A percentile compares a stretch with the other conserved stretches of the same genome.
Evolutionary conservation across 768 basidiomycete species (phyloP).

Genomic region (Termitomyces titanicus): DNA sequence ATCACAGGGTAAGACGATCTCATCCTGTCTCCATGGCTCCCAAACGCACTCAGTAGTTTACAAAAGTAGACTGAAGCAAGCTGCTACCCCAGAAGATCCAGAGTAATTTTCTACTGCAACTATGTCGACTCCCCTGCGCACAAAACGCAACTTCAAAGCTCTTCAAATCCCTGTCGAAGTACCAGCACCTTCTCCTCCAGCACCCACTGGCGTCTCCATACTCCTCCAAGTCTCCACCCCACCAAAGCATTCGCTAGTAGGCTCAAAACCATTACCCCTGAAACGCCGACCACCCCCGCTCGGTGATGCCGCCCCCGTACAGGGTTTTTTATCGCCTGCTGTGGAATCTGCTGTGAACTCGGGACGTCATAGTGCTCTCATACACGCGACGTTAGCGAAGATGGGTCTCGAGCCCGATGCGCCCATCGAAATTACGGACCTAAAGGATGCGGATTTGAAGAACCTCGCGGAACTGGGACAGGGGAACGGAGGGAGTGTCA

Average conservation of each 20-base stretch:
- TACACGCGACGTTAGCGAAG: constrained; percentile 79
- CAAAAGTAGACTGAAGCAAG: not conserved
- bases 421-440: constrained; percentile 69
- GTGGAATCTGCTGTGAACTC: constrained; percentile 16
- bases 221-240: constrained; percentile 32
- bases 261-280: constrained; percentile 9
- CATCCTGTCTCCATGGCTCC: not conserved
- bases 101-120: not conserved
- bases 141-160: constrained; percentile 89
- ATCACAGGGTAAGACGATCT: not conserved
- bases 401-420: constrained; percentile 81
- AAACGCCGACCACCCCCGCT: constrained; percentile 65
- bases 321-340: constrained; percentile 11
- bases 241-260: constrained; percentile 25
- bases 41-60: not conserved
- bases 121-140: constrained; percentile 52
- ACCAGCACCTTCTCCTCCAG: constrained; percentile 17
- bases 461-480: constrained; percentile 88
- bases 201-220: constrained; percentile 5
- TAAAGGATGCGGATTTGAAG: constrained; percentile 85
- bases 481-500: constrained; percentile 96
- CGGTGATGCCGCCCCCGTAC: constrained; percentile 43
- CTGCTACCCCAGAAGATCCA: too few relatives aligned
- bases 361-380: constrained; percentile 56
- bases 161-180: constrained; percentile 65